Conservation (phyloP, 306 rosid species). For the Quercus berberidifolia region DNA sequence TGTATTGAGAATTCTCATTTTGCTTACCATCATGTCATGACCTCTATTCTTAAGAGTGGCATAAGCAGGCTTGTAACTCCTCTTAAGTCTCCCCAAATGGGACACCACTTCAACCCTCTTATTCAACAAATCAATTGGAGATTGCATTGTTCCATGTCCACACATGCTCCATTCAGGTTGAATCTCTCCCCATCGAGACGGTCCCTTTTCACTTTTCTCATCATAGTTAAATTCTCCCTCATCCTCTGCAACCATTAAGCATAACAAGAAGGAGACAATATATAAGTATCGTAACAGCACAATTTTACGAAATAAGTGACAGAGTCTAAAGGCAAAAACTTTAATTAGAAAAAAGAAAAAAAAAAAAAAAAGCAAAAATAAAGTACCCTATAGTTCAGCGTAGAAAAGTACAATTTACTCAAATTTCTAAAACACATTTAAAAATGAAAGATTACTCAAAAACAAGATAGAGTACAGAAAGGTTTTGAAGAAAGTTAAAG, state of each 20-base stretch:
- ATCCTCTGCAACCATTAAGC: conserved; percentile 38
- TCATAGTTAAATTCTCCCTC: conserved; percentile 55
- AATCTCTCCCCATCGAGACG: conserved; percentile 60
- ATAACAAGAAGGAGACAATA: not conserved
- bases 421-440: not conserved
- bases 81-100: conserved; percentile 26
- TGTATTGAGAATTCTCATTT: not conserved
- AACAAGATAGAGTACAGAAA: not conserved
- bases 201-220: conserved; percentile 39
- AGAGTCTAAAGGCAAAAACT: not conserved
- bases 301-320: too few species aligned
- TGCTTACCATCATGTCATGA: conserved; percentile 65
- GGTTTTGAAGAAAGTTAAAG: not conserved
- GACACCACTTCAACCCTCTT: conserved; percentile 40
- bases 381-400: too few species aligned
- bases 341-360: too few species aligned
- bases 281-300: not conserved
- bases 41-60: conserved; percentile 70
- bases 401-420: too few species aligned
- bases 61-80: conserved; percentile 41
- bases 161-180: conserved; percentile 57
- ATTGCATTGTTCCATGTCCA: conserved; percentile 61
- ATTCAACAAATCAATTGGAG: conserved; percentile 59
- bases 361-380: too few species aligned
- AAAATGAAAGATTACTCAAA: not conserved